Evolutionary conservation across 371 early-diverging fungal species (phyloP).

Genomic region (Syncephalastrum sp.): DNA sequence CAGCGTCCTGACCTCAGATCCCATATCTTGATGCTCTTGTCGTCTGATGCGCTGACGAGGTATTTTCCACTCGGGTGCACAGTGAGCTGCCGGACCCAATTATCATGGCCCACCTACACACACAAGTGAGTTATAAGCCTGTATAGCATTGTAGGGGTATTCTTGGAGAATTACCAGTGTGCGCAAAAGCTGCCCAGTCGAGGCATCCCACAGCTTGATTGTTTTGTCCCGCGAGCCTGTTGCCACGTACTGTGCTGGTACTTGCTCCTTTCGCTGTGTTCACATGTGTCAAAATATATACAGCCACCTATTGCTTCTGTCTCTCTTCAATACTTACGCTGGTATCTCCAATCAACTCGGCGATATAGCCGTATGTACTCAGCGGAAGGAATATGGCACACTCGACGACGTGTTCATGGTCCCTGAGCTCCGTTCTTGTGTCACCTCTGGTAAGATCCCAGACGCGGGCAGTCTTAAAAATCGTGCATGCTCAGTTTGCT

Average conservation of each 20-base stretch:
- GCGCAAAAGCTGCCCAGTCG: slow-evolving; percentile 62
- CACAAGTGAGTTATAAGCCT: slow-evolving; percentile 2
- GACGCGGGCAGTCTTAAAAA: slow-evolving; percentile 71
- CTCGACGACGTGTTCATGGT: slow-evolving; percentile 94
- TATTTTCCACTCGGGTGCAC: slow-evolving; percentile 79
- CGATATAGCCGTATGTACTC: slow-evolving; percentile 60
- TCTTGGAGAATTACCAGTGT: slow-evolving; percentile 18
- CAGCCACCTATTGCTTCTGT: slow-evolving; percentile 59
- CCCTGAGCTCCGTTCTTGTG: slow-evolving; percentile 72
- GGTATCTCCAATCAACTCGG: slow-evolving; percentile 65
- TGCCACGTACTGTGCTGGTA: slow-evolving; percentile 70
- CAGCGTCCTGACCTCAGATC: slow-evolving; percentile 81
- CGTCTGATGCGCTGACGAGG: slow-evolving; percentile 78
- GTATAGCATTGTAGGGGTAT: slow-evolving; percentile 13
- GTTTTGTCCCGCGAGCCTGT: slow-evolving; percentile 89
- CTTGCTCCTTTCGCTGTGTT: slow-evolving; percentile 15
- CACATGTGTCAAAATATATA: neutral
- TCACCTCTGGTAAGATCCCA: slow-evolving; percentile 79
- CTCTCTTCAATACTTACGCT: slow-evolving; percentile 63
- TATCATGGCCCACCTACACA: slow-evolving; percentile 83
- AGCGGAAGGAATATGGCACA: slow-evolving; percentile 81
- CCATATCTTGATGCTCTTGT: slow-evolving; percentile 86
- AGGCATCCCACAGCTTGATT: slow-evolving; percentile 80
- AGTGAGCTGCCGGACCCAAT: slow-evolving; percentile 86
- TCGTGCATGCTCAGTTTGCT: slow-evolving; percentile 71